Evolutionary conservation across 495 filamentous ascomycete species (phyloP), one percentile per base, ranked within the genome.

Genomic region (Hypoxylon lienhwacheense): DNA sequence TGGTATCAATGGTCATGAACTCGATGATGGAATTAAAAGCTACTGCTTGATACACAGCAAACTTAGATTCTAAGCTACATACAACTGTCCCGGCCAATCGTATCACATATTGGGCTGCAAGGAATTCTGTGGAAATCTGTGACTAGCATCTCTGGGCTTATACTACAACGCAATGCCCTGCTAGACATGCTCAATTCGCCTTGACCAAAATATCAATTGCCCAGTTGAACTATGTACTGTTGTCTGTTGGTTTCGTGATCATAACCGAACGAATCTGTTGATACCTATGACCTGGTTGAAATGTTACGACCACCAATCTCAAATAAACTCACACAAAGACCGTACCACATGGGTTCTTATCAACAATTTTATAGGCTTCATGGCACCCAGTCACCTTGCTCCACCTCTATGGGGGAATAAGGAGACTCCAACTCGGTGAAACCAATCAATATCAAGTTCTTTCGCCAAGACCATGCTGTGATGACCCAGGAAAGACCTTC

Each of bases 1-100:
- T 65, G 64, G 70, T 70, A 66, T 70, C 70, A 56, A 70, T 67
- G 60, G 69, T 66, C 58, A 70, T 60, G 66, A 71, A 56, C 67
- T 63, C 53, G 56, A 61, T 58, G 60, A 63, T 58, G 62, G 53
- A 64, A 59, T 64, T 67, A 71, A 70, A 66, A 66, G 59, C 59
- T 56, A 54, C 56, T 59, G 47, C 53, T 59, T 65, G 57, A 66
- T 65, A 66, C 64, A 69, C 59, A 65, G 55, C 63, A 49, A 63
- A 66, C 52, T 65, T 67, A 67, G 65, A 67, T 55, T 47, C 61
- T 65, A 58, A 65, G 62, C 65, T 67, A 63, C 65, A 67, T 63
- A 65, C 65, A 65, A 56, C 60, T 65, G 43, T 55, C 42, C 51
- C 53, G 55, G 55, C 54, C 58, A 67, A 61, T 61, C 46, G 52